Evolutionary conservation across 164 flowering plant species (phyloP).

Genomic region (Echeveria elegans): DNA sequence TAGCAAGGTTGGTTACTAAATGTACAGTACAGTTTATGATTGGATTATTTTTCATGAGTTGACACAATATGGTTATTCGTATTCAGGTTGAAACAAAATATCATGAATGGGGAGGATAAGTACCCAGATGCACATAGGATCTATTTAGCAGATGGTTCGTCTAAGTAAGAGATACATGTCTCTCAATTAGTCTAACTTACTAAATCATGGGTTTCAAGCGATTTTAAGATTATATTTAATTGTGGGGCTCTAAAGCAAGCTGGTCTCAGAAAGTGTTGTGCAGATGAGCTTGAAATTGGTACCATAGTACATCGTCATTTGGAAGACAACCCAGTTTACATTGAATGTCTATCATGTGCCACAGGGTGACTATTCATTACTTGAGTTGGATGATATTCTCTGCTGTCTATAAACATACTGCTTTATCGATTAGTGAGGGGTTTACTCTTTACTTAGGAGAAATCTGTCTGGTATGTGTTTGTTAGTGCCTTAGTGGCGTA

Average conservation of each 20-base stretch:
- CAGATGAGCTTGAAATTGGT: slow-evolving; percentile 73
- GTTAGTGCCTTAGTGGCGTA: neutral
- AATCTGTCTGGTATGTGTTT: neutral
- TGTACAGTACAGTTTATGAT: slow-evolving; percentile 7
- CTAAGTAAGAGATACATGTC: slow-evolving; percentile 24
- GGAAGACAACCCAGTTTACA: slow-evolving; percentile 97
- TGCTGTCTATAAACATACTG: neutral
- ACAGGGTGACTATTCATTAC: slow-evolving; percentile 43
- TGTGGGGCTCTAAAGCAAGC: slow-evolving; percentile 51
- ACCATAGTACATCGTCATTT: slow-evolving; percentile 76
- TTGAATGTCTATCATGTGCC: slow-evolving; percentile 98
- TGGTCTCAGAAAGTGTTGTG: slow-evolving; percentile 40
- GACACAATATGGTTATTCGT: slow-evolving; percentile 8
- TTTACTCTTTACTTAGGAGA: neutral
- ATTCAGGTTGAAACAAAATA: slow-evolving; percentile 79
- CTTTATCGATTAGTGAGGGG: neutral
- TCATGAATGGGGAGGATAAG: slow-evolving; percentile 69
- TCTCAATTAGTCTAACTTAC: neutral
- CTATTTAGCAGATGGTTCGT: slow-evolving; percentile 43
- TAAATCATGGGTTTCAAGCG: neutral
- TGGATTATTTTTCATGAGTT: slow-evolving; percentile 1
- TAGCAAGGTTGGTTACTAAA: slow-evolving; percentile 51
- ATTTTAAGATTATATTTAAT: neutral
- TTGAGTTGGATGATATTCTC: neutral
- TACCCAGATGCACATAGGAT: slow-evolving; percentile 88